These are phyloP conservation scores for Tubosaeta sp. DNA, from an alignment of 768 basidiomycete species.

Conservation along the genomic window DNA sequence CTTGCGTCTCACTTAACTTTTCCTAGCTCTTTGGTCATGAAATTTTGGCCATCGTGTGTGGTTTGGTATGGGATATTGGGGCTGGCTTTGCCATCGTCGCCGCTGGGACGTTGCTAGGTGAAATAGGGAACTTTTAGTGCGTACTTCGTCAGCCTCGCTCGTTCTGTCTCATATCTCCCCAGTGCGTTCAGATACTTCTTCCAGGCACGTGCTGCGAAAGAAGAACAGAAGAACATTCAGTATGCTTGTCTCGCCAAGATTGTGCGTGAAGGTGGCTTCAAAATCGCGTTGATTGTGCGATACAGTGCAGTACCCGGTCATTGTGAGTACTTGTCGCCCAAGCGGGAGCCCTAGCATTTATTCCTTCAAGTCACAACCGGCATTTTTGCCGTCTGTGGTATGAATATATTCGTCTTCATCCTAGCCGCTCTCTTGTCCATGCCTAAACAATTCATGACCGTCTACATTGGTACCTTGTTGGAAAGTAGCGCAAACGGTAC, in stretches of 20 bases:
- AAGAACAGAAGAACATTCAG: constrained; percentile 52
- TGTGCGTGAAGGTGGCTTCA: constrained; percentile 86
- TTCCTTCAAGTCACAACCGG: constrained; percentile 69
- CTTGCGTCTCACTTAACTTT: constrained; percentile 2
- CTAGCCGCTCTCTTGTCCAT: constrained; percentile 78
- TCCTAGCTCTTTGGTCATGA: constrained; percentile 84
- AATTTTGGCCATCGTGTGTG: constrained; percentile 83
- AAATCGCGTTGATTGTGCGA: constrained; percentile 71
- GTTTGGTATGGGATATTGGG: constrained; percentile 88
- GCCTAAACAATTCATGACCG: constrained; percentile 89
- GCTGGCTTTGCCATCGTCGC: constrained; percentile 82
- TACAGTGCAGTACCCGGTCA: constrained; percentile 85
- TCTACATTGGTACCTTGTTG: constrained; percentile 84
- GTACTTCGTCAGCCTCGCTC: constrained; percentile 23
- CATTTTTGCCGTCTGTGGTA: constrained; percentile 85
- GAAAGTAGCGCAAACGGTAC: constrained; percentile 40
- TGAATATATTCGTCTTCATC: constrained; percentile 73
- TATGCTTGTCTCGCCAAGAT: constrained; percentile 64
- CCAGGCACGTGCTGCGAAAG: constrained; percentile 66
- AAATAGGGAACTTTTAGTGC: constrained; percentile 85
- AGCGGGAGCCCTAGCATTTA: not conserved
- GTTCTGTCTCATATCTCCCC: constrained; percentile 11
- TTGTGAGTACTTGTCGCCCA: constrained; percentile 44
- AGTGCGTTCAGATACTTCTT: constrained; percentile 86
- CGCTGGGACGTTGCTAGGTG: constrained; percentile 79